Conservation (phyloP, 2,329 filamentous ascomycete genomes). For the Paecilomyces niveus region DNA sequence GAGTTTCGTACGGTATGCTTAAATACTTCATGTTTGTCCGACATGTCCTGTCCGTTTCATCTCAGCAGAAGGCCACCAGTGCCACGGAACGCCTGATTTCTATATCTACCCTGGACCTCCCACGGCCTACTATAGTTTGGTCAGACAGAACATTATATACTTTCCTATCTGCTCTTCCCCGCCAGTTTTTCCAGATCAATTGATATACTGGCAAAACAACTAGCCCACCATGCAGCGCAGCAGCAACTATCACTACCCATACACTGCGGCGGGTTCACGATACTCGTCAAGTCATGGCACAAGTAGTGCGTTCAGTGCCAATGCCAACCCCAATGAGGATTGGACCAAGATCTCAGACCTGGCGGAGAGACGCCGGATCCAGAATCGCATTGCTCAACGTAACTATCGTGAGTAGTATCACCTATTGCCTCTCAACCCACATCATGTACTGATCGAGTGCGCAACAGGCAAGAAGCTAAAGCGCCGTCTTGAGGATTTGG, state of each 20-base stretch:
- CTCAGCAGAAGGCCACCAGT: neutral
- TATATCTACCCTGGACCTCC: neutral
- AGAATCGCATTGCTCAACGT: constrained; percentile 95
- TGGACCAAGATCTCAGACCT: constrained; percentile 99
- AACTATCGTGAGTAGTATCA: constrained; percentile 71
- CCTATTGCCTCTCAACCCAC: neutral
- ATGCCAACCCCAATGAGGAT: constrained; percentile 92
- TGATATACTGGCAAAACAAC: neutral
- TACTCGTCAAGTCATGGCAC: constrained; percentile 68
- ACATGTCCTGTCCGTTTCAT: neutral
- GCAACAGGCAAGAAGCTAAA: constrained; percentile 58
- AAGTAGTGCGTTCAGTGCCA: constrained; percentile 90
- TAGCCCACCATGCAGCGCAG: constrained; percentile 24
- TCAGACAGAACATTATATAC: neutral
- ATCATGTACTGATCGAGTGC: neutral
- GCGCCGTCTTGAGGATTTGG: constrained; percentile 59
- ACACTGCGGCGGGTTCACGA: constrained; percentile 41
- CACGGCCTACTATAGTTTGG: neutral
- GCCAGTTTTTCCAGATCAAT: neutral
- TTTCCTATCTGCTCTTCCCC: neutral
- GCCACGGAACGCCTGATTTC: neutral
- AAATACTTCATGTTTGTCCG: neutral
- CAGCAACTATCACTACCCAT: constrained; percentile 22
- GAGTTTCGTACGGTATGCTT: neutral
- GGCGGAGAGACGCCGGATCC: constrained; percentile 85